Evolutionary conservation across 768 basidiomycete genomes (phyloP).

Genomic region (Phlebiopsis gigantea): DNA sequence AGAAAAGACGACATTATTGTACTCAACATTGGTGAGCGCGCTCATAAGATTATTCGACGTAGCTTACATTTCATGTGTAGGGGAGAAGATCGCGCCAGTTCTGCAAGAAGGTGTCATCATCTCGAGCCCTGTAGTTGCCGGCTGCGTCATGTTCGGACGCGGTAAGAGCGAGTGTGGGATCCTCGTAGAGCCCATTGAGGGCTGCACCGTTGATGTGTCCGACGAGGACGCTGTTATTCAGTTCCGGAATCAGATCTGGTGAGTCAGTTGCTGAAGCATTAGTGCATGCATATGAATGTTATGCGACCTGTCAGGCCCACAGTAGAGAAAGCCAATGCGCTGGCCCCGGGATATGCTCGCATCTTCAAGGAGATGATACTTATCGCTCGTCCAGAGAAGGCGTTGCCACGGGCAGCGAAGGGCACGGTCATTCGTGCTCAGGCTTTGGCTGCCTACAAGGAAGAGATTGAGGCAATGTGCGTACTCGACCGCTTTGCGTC

Average conservation of each 20-base stretch:
- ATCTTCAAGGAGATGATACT: conserved; percentile 50
- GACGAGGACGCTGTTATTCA: conserved; percentile 22
- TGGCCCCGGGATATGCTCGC: conserved; percentile 20
- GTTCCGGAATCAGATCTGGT: conserved; percentile 33
- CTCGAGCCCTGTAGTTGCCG: conserved; percentile 25
- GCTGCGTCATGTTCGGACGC: conserved; percentile 35
- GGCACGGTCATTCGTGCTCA: conserved; percentile 40
- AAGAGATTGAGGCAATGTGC: conserved; percentile 44
- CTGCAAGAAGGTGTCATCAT: conserved; percentile 23
- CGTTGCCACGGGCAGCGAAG: conserved; percentile 41
- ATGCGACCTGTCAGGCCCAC: conserved; percentile 21
- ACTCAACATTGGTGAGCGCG: conserved; percentile 7
- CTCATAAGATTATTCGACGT: not conserved
- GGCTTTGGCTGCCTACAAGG: conserved; percentile 32
- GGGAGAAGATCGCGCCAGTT: conserved; percentile 29
- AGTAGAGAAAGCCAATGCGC: conserved; percentile 21
- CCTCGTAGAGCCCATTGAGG: conserved; percentile 30
- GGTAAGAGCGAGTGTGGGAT: conserved; percentile 33
- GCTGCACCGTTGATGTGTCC: conserved; percentile 23
- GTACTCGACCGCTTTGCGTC: not conserved
- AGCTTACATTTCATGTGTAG: conserved; percentile 1
- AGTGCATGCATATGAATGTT: conserved; percentile 22
- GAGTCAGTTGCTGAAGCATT: too few species aligned
- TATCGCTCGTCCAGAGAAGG: conserved; percentile 35
- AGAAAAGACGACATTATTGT: conserved; percentile 40